Evolutionary conservation across 176 grass and related monocot genomes (phyloP).

Genomic region (Avena atlantica): DNA sequence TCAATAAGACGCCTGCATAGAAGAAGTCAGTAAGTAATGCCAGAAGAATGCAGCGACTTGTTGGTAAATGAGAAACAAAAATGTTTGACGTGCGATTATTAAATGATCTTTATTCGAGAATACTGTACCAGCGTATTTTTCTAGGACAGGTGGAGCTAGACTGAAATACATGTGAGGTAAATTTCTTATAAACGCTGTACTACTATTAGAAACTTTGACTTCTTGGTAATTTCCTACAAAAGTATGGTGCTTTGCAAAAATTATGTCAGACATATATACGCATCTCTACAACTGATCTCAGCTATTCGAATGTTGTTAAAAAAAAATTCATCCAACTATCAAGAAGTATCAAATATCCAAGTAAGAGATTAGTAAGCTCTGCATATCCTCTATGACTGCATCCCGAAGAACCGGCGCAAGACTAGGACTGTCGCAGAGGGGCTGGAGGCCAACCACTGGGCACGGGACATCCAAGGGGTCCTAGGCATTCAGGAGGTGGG

Average conservation of each 20-base stretch:
- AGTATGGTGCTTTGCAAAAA: background rate
- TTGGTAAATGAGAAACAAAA: constrained; percentile 19
- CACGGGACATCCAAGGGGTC: too few species aligned
- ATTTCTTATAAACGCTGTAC: background rate
- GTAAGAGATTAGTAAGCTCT: background rate
- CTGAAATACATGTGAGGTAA: constrained; percentile 13
- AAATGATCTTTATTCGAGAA: constrained; percentile 27
- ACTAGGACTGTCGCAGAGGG: too few species aligned
- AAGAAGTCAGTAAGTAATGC: constrained; percentile 34
- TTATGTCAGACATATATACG: background rate
- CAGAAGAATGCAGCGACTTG: constrained; percentile 20
- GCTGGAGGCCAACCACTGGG: too few species aligned
- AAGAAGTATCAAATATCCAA: background rate
- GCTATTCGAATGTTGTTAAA: background rate
- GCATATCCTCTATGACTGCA: too few species aligned
- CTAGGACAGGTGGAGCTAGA: constrained; percentile 12
- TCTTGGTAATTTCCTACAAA: background rate
- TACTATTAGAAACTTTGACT: constrained; percentile 2
- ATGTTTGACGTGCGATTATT: background rate
- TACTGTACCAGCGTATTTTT: background rate
- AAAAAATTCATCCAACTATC: background rate
- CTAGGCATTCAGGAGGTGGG: too few species aligned
- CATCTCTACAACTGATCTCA: background rate
- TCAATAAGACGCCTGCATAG: constrained; percentile 86
- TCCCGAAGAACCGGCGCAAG: too few species aligned